Percentiles rank a stretch among this genome's conserved stretches.
phyloP scores from a whole-genome alignment of 2,329 filamentous ascomycete species.

The Aureobasidium pullulans region DNA sequence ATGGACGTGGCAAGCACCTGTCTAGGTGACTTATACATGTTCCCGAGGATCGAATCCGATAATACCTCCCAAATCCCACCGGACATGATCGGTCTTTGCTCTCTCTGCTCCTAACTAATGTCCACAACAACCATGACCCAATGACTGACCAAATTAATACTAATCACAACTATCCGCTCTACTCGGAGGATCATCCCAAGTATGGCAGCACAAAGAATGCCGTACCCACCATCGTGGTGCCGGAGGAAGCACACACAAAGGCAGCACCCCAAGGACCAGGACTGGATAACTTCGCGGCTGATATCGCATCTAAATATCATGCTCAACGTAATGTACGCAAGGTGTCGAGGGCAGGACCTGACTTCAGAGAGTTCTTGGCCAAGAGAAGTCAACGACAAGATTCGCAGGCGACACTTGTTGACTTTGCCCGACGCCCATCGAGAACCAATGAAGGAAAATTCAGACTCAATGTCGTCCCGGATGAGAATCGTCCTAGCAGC shows the following conservation, averaged over 20 bases:
- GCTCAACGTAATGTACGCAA: background rate
- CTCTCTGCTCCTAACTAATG: background rate
- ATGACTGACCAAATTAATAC: constrained; percentile 9
- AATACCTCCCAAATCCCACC: background rate
- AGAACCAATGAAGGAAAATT: constrained; percentile 7
- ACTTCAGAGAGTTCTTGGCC: constrained; percentile 6
- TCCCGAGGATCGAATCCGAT: background rate
- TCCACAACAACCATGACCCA: background rate
- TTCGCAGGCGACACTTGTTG: constrained; percentile 10
- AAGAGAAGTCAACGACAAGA: constrained; percentile 1
- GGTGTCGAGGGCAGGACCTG: background rate
- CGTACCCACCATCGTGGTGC: background rate
- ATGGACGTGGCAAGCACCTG: background rate
- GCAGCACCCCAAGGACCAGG: background rate
- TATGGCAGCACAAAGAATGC: constrained; percentile 6
- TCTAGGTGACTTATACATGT: background rate
- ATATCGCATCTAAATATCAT: constrained; percentile 1
- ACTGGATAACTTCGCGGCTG: constrained; percentile 7
- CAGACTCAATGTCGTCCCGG: background rate
- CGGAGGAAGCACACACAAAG: constrained; percentile 8
- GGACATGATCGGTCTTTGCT: background rate
- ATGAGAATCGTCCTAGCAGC: background rate
- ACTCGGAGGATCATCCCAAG: constrained; percentile 14
- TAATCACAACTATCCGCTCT: constrained; percentile 10
- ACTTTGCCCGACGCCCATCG: constrained; percentile 3